Conservation (phyloP, 2,329 filamentous ascomycete genomes). For the Helicocarpus griseus region DNA sequence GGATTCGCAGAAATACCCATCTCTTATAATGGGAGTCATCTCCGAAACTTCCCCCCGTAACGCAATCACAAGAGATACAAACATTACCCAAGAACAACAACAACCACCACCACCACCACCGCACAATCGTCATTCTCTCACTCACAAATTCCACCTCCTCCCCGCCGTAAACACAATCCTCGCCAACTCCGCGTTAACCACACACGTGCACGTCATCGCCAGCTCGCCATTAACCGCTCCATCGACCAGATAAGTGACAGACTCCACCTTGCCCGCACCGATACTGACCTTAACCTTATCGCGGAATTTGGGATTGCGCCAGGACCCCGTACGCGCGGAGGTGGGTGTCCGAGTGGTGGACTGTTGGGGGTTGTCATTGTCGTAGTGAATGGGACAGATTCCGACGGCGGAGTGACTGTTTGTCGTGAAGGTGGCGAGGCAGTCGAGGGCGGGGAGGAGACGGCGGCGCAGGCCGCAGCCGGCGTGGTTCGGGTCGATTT, state of each 20-base stretch:
- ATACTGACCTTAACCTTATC: not conserved
- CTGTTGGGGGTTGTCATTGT: not conserved
- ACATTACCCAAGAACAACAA: not conserved
- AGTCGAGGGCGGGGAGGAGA: constrained; percentile 29
- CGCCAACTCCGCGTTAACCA: not conserved
- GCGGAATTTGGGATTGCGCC: not conserved
- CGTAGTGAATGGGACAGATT: constrained; percentile 6
- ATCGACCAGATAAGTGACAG: not conserved
- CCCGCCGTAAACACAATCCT: not conserved
- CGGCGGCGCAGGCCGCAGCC: constrained; percentile 34
- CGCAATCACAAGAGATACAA: no score
- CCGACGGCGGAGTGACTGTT: constrained; percentile 16
- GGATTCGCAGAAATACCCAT: no score
- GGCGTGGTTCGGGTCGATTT: constrained; percentile 32
- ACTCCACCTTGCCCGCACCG: not conserved
- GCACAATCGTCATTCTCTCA: not conserved
- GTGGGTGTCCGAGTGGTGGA: not conserved
- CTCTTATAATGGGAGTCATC: no score
- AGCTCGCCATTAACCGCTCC: not conserved
- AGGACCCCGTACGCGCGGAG: not conserved
- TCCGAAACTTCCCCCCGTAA: no score
- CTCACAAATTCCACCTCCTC: not conserved
- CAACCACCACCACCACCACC: not conserved
- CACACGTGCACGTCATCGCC: not conserved
- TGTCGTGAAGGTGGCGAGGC: constrained; percentile 27